Base-by-base conservation (phyloP, 495 filamentous ascomycete species). In the Symbiotaphrina buchneri region DNA sequence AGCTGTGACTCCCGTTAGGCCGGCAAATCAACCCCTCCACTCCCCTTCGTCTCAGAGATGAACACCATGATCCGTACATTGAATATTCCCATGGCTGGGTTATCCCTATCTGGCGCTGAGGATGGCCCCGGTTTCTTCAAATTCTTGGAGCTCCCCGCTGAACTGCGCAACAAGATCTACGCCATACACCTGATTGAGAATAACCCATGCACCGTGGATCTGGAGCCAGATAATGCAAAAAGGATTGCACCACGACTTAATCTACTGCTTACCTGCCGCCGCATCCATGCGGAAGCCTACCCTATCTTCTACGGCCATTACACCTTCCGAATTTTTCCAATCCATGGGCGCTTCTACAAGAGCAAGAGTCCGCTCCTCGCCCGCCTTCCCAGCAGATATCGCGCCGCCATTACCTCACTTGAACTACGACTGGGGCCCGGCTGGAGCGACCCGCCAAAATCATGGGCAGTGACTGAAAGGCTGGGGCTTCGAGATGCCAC, bases 351-450 rank as follows among this genome's bases (percentile, higher is more conserved):
- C 24, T 65, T 63, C 32, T 65, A 63, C 50, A n/a, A n/a, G n/a
- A 61, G 62, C 36, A 63, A 71, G 44, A 55, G 50, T 31, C 70
- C 71, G 0, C 56, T 78, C 2, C 54, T 77, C 13, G 64, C 73
- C 5, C 67, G 73, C 16, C 56, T 83, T 36, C 68, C 70, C 10
- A 45, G 60, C 10, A 58, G 56, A 15, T 80, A 84, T 54, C 70
- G 74, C 23, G 48, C 57, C 5, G 63, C 54, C 14, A 54, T 92
- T 31, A 69, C 59, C 3, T 68, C 66, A 1, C 55, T 87, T 28
- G 76, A 90, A 41, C 49, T 90, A 37, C 70, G 81, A 6, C 51
- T 92, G 1, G 81, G 81, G 0, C 78, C 78, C 0, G 79, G 78
- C 30, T 92, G 75, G 74, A 75, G 56, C 10, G 59, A 59, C 28